phyloP scores from a whole-genome alignment of 345 rosid species.

The Bruguiera sexangula region DNA sequence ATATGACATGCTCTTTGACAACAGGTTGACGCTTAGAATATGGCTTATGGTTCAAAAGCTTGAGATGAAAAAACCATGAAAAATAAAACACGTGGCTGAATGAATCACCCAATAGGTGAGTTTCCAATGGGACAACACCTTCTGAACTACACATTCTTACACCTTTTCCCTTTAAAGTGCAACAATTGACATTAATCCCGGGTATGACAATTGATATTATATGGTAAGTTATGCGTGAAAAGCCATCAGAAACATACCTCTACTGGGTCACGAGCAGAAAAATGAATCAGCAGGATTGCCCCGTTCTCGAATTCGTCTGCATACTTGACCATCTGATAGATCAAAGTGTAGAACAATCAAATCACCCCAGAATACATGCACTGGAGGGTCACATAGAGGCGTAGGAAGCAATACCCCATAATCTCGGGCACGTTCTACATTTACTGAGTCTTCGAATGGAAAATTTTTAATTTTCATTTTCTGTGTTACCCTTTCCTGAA shows the following conservation, averaged over 20 bases:
- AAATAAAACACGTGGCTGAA: too few relatives aligned
- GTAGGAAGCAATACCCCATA: constrained; percentile 56
- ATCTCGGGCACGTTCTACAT: constrained; percentile 80
- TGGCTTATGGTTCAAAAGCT: too few relatives aligned
- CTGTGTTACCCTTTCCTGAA: too few relatives aligned
- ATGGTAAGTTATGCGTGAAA: background rate
- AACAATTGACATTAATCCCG: too few relatives aligned
- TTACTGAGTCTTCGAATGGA: constrained; percentile 42
- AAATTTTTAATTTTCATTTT: too few relatives aligned
- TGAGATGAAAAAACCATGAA: too few relatives aligned
- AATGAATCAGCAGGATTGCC: constrained; percentile 85
- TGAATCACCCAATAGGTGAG: too few relatives aligned
- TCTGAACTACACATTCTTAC: background rate
- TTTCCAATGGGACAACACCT: too few relatives aligned
- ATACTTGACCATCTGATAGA: constrained; percentile 53
- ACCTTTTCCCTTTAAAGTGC: background rate
- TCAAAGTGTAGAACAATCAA: constrained; percentile 8
- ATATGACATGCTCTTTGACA: background rate
- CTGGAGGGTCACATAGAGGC: constrained; percentile 5
- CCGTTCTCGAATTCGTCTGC: constrained; percentile 72
- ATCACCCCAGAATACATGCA: background rate
- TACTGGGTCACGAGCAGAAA: constrained; percentile 74
- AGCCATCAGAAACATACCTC: constrained; percentile 47
- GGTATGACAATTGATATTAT: too few relatives aligned
- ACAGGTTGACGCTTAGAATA: background rate